Evolutionary conservation across 140 eudicot genomes (phyloP).

Genomic region (Anethum foeniculum): DNA sequence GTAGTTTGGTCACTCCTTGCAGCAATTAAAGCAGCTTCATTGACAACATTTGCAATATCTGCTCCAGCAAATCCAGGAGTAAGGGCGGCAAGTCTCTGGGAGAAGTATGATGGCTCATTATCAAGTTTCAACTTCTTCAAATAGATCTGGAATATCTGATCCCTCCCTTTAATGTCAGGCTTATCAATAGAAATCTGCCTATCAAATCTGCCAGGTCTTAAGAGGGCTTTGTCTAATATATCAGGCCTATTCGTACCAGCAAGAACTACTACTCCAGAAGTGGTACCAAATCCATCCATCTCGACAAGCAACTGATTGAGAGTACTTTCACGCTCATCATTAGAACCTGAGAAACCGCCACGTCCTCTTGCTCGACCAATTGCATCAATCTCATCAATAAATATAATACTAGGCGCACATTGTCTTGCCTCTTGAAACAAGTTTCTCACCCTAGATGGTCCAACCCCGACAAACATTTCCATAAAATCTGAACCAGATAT

Average conservation of each 20-base stretch:
- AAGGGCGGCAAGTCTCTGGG: constrained; percentile 85
- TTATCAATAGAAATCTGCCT: constrained; percentile 80
- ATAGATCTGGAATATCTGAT: constrained; percentile 79
- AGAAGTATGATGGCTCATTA: constrained; percentile 67
- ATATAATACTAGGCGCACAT: constrained; percentile 86
- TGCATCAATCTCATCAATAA: constrained; percentile 96
- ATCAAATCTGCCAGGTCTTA: constrained; percentile 94
- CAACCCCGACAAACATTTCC: constrained; percentile 99
- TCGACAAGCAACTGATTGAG: constrained; percentile 90
- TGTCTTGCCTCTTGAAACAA: constrained; percentile 89
- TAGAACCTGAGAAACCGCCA: constrained; percentile 73
- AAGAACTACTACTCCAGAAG: constrained; percentile 87
- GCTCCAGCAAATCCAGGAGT: constrained; percentile 99
- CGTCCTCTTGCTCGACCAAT: constrained; percentile 93
- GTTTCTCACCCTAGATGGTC: constrained; percentile 94
- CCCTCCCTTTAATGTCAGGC: constrained; percentile 93
- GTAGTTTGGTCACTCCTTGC: constrained; percentile 56
- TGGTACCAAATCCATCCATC: constrained; percentile 96
- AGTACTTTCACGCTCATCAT: constrained; percentile 87
- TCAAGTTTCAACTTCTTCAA: constrained; percentile 79
- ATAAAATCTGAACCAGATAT: constrained; percentile 87
- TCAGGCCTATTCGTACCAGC: constrained; percentile 97
- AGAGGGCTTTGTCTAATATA: constrained; percentile 82
- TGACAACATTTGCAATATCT: constrained; percentile 90
- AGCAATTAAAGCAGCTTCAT: constrained; percentile 91